phyloP scores from a whole-genome alignment of 345 rosid species.

The Lagerstroemia speciosa region DNA sequence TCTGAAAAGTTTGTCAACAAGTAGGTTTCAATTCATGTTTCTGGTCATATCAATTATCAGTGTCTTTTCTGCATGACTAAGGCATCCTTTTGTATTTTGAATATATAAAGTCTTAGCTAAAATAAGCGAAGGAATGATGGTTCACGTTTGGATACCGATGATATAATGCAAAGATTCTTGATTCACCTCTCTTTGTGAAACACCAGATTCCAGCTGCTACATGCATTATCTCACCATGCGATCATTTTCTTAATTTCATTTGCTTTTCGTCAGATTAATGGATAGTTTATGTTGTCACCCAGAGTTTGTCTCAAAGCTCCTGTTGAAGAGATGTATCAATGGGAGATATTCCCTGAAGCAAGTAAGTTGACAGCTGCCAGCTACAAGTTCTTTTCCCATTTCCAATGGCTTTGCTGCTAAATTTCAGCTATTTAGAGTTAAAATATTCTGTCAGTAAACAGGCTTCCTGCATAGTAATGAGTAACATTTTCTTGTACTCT shows the following conservation, averaged over 20 bases:
- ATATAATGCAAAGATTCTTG: not conserved
- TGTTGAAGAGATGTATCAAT: not conserved
- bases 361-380: not conserved
- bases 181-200: not conserved
- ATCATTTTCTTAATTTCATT: not conserved
- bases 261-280: not conserved
- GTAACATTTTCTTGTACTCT: not conserved
- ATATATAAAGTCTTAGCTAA: not conserved
- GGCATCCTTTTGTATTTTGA: not conserved
- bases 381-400: not conserved
- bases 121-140: not conserved
- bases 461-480: not conserved
- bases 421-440: not conserved
- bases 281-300: not conserved
- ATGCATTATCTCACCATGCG: not conserved
- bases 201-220: not conserved
- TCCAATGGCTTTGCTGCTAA: not conserved
- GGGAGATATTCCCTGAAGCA: constrained; percentile 6
- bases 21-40: not conserved
- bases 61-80: not conserved
- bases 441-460: not conserved
- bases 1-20: not conserved
- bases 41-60: not conserved
- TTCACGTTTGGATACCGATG: not conserved
- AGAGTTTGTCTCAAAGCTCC: not conserved